phyloP scores from a whole-genome alignment of 306 rosid species.

The Lagenaria siceraria region DNA sequence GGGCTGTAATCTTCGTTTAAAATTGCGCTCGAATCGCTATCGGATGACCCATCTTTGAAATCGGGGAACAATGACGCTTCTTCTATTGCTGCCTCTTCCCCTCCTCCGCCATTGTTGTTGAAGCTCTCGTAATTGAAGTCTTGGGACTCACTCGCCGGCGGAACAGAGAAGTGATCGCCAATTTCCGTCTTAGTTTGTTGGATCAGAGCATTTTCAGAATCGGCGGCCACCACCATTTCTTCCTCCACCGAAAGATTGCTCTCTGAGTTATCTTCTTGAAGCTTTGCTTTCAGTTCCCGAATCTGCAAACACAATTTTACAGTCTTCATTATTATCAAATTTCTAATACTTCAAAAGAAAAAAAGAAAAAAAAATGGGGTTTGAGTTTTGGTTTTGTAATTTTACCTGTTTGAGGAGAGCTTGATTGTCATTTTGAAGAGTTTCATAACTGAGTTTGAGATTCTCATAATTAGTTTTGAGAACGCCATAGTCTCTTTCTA shows the following conservation, averaged over 20 bases:
- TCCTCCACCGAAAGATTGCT: conserved; percentile 43
- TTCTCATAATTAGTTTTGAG: conserved; percentile 57
- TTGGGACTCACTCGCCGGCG: conserved; percentile 28
- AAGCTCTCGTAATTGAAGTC: conserved; percentile 30
- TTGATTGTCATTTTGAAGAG: conserved; percentile 60
- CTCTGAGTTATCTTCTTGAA: conserved; percentile 36
- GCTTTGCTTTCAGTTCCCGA: conserved; percentile 58
- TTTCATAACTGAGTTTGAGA: conserved; percentile 40
- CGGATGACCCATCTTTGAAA: conserved; percentile 76
- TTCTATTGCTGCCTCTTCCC: conserved; percentile 10
- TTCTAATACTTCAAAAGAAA: background rate
- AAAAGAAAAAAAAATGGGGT: background rate
- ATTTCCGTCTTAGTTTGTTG: conserved; percentile 13
- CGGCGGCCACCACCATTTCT: conserved; percentile 23
- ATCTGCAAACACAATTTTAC: conserved; percentile 28
- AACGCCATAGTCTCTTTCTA: conserved; percentile 77
- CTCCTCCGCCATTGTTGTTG: conserved; percentile 10
- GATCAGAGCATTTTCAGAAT: conserved; percentile 16
- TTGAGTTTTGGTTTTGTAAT: no score
- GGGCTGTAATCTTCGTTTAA: conserved; percentile 63
- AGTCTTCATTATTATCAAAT: background rate
- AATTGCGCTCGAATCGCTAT: conserved; percentile 90
- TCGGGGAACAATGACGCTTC: conserved; percentile 30
- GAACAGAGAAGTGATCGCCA: conserved; percentile 13
- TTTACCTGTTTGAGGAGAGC: conserved; percentile 58